phyloP scores from a whole-genome alignment of 179 eudicot genomes.

The Silene coronaria region DNA sequence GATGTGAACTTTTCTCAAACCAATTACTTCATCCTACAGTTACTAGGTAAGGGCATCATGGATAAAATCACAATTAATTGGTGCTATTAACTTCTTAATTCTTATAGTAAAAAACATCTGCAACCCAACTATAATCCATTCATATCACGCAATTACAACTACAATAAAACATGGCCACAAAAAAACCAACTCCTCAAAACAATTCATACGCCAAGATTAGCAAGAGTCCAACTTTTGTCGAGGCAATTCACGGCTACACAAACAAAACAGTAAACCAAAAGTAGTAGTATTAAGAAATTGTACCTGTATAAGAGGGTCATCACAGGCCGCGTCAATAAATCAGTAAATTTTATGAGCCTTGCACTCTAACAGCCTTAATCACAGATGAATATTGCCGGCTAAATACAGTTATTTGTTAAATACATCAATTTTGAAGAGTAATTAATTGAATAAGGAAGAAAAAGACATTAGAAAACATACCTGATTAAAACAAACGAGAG shows the following conservation, averaged over 20 bases:
- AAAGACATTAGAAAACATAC: too few species aligned
- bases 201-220: not conserved
- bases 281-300: not conserved
- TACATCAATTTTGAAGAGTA: too few species aligned
- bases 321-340: constrained; percentile 67
- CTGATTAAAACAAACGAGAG: too few species aligned
- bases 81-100: not conserved
- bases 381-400: constrained; percentile 14
- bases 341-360: constrained; percentile 16
- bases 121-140: not conserved
- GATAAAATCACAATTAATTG: not conserved
- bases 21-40: too few species aligned
- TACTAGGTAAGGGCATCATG: not conserved
- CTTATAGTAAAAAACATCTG: not conserved
- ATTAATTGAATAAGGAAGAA: too few species aligned
- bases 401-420: constrained; percentile 8
- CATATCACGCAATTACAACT: not conserved
- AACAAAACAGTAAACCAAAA: not conserved
- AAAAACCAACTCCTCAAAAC: not conserved
- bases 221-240: not conserved
- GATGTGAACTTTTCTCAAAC: too few species aligned
- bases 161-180: not conserved
- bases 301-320: constrained; percentile 92
- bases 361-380: constrained; percentile 30
- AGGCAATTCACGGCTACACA: not conserved